phyloP scores from a whole-genome alignment of 257 asterid species.

The Linderniella brevidens region DNA sequence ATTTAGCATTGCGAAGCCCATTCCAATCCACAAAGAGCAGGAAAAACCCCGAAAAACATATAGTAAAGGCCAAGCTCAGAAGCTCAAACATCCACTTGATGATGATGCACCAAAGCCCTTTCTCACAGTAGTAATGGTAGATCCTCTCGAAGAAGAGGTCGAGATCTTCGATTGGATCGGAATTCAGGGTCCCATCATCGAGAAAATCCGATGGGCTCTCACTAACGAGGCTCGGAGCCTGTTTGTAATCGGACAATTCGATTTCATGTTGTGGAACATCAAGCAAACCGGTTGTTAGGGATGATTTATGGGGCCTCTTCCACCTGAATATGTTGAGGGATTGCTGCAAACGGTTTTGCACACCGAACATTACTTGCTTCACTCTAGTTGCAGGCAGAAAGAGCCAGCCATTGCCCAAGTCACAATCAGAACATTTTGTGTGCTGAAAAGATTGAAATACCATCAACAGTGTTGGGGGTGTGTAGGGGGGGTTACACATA shows the following conservation, averaged over 20 bases:
- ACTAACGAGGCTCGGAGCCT: slow-evolving; percentile 68
- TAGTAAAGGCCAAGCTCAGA: slow-evolving; percentile 67
- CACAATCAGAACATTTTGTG: slow-evolving; percentile 17
- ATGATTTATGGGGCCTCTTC: slow-evolving; percentile 43
- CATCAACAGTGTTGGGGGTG: no score
- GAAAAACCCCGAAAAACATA: slow-evolving; percentile 81
- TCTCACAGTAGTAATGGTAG: slow-evolving; percentile 77
- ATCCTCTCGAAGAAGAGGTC: slow-evolving; percentile 90
- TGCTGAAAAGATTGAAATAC: slow-evolving; percentile 14
- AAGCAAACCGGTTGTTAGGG: slow-evolving; percentile 52
- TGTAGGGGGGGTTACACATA: no score
- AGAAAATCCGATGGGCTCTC: slow-evolving; percentile 98
- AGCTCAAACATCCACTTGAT: slow-evolving; percentile 83
- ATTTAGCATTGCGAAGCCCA: slow-evolving; percentile 87
- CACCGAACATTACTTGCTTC: slow-evolving; percentile 79
- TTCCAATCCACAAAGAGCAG: slow-evolving; percentile 82
- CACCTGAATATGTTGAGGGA: slow-evolving; percentile 57
- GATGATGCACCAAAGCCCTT: slow-evolving; percentile 95
- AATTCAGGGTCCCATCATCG: slow-evolving; percentile 55
- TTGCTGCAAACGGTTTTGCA: slow-evolving; percentile 41
- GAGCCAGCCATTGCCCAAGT: slow-evolving; percentile 41
- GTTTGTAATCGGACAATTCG: slow-evolving; percentile 69
- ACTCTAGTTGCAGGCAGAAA: slow-evolving; percentile 26
- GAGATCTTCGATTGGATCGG: slow-evolving; percentile 65
- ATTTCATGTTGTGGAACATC: slow-evolving; percentile 51